Percentiles rank a stretch among this genome's conserved stretches.
phyloP scores from a whole-genome alignment of 345 rosid genomes.

The Arabis alpina region DNA sequence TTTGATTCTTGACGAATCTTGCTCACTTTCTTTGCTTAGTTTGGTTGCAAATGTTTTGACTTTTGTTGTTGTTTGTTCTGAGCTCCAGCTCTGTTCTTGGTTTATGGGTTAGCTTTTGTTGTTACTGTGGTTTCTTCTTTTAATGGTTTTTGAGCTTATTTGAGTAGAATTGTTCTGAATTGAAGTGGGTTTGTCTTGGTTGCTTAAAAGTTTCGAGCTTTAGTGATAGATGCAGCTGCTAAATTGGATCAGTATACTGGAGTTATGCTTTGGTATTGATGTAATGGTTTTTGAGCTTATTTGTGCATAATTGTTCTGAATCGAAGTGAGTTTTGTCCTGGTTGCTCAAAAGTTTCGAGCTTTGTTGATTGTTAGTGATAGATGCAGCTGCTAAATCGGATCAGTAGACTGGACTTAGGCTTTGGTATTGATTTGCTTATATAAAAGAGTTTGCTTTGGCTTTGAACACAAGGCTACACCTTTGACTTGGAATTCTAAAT shows the following conservation, averaged over 20 bases:
- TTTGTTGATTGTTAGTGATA: slow-evolving; percentile 23
- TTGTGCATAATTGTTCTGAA: slow-evolving; percentile 25
- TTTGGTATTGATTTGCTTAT: not conserved
- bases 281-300: not conserved
- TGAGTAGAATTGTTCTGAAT: slow-evolving; percentile 25
- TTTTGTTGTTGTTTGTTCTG: not conserved
- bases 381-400: not conserved
- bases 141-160: not conserved
- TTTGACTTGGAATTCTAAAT: not conserved
- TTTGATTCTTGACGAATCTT: not conserved
- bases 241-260: not conserved
- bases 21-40: slow-evolving; percentile 5
- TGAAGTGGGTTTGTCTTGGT: not conserved
- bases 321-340: not conserved
- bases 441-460: not conserved
- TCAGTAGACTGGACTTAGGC: not conserved
- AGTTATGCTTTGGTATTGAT: not conserved
- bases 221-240: slow-evolving; percentile 4
- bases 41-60: slow-evolving; percentile 13
- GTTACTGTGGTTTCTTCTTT: not conserved
- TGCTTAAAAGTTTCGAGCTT: slow-evolving; percentile 13
- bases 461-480: not conserved
- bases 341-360: slow-evolving; percentile 4
- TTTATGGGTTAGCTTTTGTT: not conserved
- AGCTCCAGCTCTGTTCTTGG: slow-evolving; percentile 29